Percentiles rank a stretch among this genome's conserved stretches.
Conservation (phyloP, 1,284 basidiomycete species). For the Volvariella volvacea region DNA sequence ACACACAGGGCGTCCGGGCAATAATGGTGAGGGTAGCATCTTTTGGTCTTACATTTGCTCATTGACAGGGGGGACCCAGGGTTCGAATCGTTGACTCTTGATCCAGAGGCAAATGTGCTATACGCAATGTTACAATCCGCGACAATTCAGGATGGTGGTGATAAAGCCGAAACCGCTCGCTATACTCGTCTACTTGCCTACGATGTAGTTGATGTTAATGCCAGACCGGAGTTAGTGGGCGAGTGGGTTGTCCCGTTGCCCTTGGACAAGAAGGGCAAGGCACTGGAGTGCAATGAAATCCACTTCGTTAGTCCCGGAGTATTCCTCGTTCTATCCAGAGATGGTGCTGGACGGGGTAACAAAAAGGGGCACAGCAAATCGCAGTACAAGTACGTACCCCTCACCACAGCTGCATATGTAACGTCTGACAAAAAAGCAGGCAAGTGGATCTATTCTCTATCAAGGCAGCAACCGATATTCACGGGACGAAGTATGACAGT, state of each 20-base stretch:
- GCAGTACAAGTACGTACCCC: conserved; percentile 45
- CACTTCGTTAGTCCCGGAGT: conserved; percentile 44
- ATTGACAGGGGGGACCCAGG: conserved; percentile 25
- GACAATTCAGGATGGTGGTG: conserved; percentile 58
- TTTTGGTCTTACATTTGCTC: not conserved
- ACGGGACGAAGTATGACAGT: not conserved
- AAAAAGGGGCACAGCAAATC: conserved; percentile 34
- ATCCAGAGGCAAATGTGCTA: conserved; percentile 39
- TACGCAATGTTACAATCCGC: conserved; percentile 62
- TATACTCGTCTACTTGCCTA: conserved; percentile 55
- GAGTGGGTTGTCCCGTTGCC: conserved; percentile 65
- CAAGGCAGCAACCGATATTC: not conserved
- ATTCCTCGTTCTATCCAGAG: conserved; percentile 56
- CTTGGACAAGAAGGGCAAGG: conserved; percentile 44
- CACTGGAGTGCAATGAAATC: conserved; percentile 48
- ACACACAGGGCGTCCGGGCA: conserved; percentile 29
- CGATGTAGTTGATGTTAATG: conserved; percentile 31
- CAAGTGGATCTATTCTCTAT: conserved; percentile 19
- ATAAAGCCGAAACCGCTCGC: conserved; percentile 35
- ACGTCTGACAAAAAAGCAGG: conserved; percentile 14
- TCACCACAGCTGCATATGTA: not conserved
- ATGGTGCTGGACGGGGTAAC: conserved; percentile 56
- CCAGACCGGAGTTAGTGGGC: conserved; percentile 32
- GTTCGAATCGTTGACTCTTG: conserved; percentile 58
- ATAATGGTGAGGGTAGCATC: conserved; percentile 22